Evolutionary conservation across 2,329 filamentous ascomycete genomes (phyloP).

Genomic region (Leptographium flavum): DNA sequence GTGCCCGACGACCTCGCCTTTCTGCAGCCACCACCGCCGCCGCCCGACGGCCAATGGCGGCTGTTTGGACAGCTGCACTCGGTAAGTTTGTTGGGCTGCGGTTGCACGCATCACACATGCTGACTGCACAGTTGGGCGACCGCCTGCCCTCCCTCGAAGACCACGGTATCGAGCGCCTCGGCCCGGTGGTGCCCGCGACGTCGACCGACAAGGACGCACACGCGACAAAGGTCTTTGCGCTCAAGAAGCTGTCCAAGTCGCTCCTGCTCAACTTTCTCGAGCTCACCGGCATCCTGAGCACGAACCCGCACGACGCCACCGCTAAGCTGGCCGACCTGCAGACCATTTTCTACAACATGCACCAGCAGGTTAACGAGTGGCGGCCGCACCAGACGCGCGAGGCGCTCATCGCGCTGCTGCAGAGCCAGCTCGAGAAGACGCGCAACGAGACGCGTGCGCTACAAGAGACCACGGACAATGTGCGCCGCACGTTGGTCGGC

Average conservation of each 20-base stretch:
- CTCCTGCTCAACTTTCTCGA: conserved; percentile 82
- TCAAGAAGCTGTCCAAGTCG: conserved; percentile 70
- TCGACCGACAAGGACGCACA: conserved; percentile 29
- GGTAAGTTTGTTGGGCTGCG: conserved; percentile 21
- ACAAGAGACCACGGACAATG: conserved; percentile 53
- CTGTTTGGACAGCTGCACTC: conserved; percentile 58
- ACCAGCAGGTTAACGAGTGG: conserved; percentile 89
- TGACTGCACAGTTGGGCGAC: conserved; percentile 46
- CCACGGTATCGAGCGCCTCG: conserved; percentile 55
- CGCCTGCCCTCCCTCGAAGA: conserved; percentile 53
- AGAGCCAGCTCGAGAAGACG: conserved; percentile 62
- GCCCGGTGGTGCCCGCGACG: conserved; percentile 27
- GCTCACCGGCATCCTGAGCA: conserved; percentile 55
- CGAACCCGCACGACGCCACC: conserved; percentile 48
- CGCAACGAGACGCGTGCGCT: conserved; percentile 60
- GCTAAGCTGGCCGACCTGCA: conserved; percentile 66
- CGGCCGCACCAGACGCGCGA: conserved; percentile 85
- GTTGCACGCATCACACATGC: too few relatives aligned
- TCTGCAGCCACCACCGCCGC: conserved; percentile 69
- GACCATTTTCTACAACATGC: conserved; percentile 78
- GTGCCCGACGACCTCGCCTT: conserved; percentile 59
- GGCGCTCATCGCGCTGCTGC: conserved; percentile 75
- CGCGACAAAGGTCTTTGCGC: conserved; percentile 49
- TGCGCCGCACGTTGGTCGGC: conserved; percentile 57
- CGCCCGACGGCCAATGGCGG: conserved; percentile 54